Evolutionary conservation across 164 flowering plant species (phyloP).

Genomic region (Litsea cubeba): DNA sequence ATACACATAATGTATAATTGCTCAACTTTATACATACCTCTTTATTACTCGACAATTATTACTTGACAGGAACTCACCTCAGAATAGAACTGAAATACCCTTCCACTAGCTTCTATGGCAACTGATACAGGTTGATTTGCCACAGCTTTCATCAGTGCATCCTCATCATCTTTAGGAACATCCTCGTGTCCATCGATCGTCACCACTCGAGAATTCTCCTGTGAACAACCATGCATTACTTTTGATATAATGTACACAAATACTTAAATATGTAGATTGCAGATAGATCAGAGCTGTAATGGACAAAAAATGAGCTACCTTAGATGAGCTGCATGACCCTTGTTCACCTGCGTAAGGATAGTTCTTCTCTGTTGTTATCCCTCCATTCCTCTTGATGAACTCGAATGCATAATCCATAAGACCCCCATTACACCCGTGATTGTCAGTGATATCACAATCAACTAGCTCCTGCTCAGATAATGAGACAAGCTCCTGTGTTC

Average conservation of each 20-base stretch:
- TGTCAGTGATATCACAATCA: conserved; percentile 67
- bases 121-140: conserved; percentile 76
- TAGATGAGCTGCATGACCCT: conserved; percentile 43
- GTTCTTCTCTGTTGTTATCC: conserved; percentile 52
- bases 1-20: background rate
- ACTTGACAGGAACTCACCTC: conserved; percentile 37
- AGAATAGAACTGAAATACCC: conserved; percentile 68
- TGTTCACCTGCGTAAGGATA: conserved; percentile 72
- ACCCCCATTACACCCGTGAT: conserved; percentile 85
- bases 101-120: conserved; percentile 78
- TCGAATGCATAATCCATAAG: conserved; percentile 77
- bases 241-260: background rate
- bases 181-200: conserved; percentile 67
- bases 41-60: background rate
- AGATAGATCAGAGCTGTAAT: background rate
- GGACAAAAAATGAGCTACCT: conserved; percentile 27
- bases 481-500: conserved; percentile 59
- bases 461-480: conserved; percentile 81
- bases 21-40: background rate
- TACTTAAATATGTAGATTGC: background rate
- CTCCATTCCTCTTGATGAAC: conserved; percentile 60
- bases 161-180: conserved; percentile 65
- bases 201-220: conserved; percentile 51
- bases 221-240: conserved; percentile 5
- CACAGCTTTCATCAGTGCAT: conserved; percentile 65